phyloP scores from a whole-genome alignment of 208 protist species.

The Trypanosoma brucei region DNA sequence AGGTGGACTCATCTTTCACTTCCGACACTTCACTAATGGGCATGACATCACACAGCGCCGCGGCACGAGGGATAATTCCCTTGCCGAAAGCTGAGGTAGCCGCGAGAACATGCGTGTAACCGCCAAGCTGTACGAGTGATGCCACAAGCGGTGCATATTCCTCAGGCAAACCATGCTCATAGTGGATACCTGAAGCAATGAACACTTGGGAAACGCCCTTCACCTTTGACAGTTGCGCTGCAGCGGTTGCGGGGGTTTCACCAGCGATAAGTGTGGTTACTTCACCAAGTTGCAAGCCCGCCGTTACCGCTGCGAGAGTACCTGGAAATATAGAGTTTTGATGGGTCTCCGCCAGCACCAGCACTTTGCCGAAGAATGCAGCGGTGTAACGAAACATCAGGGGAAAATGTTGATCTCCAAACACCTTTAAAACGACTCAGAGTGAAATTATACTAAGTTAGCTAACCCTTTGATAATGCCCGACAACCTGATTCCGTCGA shows the following conservation, averaged over 20 bases:
- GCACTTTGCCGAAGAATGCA: slow-evolving; percentile 43
- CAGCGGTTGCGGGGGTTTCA: slow-evolving; percentile 27
- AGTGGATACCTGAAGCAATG: slow-evolving; percentile 48
- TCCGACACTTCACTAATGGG: slow-evolving; percentile 92
- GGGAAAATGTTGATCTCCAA: neutral
- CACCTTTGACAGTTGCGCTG: slow-evolving; percentile 51
- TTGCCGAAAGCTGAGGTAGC: slow-evolving; percentile 92
- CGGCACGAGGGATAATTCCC: slow-evolving; percentile 92
- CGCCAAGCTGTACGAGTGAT: slow-evolving; percentile 40
- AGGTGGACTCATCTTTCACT: slow-evolving; percentile 91
- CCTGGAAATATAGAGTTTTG: slow-evolving; percentile 60
- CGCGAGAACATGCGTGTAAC: slow-evolving; percentile 94
- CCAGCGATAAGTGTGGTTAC: slow-evolving; percentile 86
- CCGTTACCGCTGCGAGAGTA: slow-evolving; percentile 88
- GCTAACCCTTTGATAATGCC: too few species aligned
- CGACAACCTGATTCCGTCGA: too few species aligned
- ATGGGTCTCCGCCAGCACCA: slow-evolving; percentile 68
- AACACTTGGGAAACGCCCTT: slow-evolving; percentile 84
- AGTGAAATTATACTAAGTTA: too few species aligned
- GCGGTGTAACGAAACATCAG: slow-evolving; percentile 53
- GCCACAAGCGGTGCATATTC: slow-evolving; percentile 67
- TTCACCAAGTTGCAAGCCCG: slow-evolving; percentile 69
- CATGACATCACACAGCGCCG: slow-evolving; percentile 84
- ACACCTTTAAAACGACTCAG: too few species aligned
- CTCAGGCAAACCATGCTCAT: slow-evolving; percentile 82